Percentiles rank a stretch among this genome's conserved stretches.
Evolutionary conservation across 2,329 filamentous ascomycete species (phyloP).

Genomic region (Plenodomus lindquistii): DNA sequence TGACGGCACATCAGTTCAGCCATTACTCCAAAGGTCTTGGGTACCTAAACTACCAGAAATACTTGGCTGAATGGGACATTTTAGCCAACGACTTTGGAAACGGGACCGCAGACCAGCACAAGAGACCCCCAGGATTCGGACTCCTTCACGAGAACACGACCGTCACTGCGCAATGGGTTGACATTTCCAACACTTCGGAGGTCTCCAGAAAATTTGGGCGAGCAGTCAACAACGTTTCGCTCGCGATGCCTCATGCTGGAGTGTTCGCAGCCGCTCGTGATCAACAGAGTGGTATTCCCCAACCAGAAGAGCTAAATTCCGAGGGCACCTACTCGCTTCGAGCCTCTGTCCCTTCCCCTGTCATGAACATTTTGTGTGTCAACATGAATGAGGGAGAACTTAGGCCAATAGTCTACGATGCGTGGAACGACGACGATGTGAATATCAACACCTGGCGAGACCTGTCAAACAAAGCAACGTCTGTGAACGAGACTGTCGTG

Average conservation of each 20-base stretch:
- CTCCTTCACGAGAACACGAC: slow-evolving; percentile 75
- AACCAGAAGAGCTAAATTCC: slow-evolving; percentile 63
- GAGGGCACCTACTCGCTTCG: slow-evolving; percentile 70
- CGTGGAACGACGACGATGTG: slow-evolving; percentile 56
- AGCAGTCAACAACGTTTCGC: slow-evolving; percentile 73
- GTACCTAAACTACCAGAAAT: slow-evolving; percentile 60
- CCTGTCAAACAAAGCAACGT: slow-evolving; percentile 26
- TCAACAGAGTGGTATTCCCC: slow-evolving; percentile 66
- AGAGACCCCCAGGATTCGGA: slow-evolving; percentile 64
- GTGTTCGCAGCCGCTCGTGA: slow-evolving; percentile 68
- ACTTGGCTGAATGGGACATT: slow-evolving; percentile 59
- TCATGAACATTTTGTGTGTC: slow-evolving; percentile 73
- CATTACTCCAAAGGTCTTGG: slow-evolving; percentile 68
- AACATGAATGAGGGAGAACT: slow-evolving; percentile 66
- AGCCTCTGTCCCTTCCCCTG: slow-evolving; percentile 71
- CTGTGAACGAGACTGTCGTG: slow-evolving; percentile 54
- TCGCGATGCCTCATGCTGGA: slow-evolving; percentile 76
- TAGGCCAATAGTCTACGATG: slow-evolving; percentile 64
- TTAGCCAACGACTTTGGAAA: slow-evolving; percentile 51
- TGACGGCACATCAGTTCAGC: slow-evolving; percentile 57
- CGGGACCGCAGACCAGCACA: slow-evolving; percentile 46
- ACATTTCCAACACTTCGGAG: slow-evolving; percentile 58
- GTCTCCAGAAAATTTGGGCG: slow-evolving; percentile 57
- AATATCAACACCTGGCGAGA: slow-evolving; percentile 27
- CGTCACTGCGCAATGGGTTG: slow-evolving; percentile 70